A percentile compares a stretch with the other conserved stretches of the same genome.
Evolutionary conservation across 441 rosid genomes (phyloP).

Genomic region (Arabidopsis hybrid): DNA sequence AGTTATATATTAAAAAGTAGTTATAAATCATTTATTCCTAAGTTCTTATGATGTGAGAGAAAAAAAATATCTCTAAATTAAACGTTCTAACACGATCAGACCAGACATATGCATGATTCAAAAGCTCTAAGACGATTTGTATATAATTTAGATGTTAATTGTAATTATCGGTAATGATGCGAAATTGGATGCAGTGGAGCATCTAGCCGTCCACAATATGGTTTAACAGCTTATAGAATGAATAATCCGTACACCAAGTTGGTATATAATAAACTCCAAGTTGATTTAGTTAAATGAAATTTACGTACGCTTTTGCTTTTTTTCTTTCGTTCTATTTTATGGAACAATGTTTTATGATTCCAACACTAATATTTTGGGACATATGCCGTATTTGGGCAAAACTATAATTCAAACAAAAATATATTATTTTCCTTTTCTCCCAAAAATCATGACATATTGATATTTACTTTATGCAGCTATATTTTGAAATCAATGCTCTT

Average conservation of each 20-base stretch:
- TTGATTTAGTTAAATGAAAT: constrained; percentile 29
- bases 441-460: not conserved
- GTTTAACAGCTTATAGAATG: constrained; percentile 37
- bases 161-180: constrained; percentile 19
- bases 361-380: constrained; percentile 18
- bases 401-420: constrained; percentile 33
- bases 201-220: constrained; percentile 32
- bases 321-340: not conserved
- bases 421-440: not conserved
- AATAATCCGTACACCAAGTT: constrained; percentile 39
- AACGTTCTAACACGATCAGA: too few species aligned
- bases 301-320: not conserved
- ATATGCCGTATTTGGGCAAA: constrained; percentile 44
- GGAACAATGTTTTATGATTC: constrained; percentile 34
- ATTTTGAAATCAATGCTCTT: too few species aligned
- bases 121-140: not conserved
- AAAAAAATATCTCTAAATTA: too few species aligned
- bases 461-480: not conserved
- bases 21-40: too few species aligned
- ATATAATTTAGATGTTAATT: not conserved
- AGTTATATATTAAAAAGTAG: too few species aligned
- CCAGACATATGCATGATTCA: not conserved
- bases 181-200: constrained; percentile 28
- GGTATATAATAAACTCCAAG: constrained; percentile 25
- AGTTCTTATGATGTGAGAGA: too few species aligned